Percentiles rank a stretch among this genome's conserved stretches.
Evolutionary conservation across 1,139 yeast genomes (phyloP).

Genomic region (Saccharomycopsis phalli): DNA sequence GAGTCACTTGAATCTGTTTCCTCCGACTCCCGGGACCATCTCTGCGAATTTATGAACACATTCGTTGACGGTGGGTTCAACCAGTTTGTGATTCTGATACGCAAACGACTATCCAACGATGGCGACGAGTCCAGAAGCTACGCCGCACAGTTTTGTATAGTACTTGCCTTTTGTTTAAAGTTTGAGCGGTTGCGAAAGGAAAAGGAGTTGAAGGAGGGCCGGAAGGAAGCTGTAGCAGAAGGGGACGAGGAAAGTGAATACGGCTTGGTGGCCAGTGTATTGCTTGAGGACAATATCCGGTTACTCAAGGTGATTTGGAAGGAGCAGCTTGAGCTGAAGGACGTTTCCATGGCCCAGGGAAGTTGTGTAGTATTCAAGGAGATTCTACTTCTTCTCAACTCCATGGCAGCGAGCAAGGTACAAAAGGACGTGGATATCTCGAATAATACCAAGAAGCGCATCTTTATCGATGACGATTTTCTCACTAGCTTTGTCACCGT

Average conservation of each 20-base stretch:
- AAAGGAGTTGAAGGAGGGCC: not conserved
- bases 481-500: slow-evolving; percentile 49
- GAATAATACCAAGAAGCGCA: slow-evolving; percentile 41
- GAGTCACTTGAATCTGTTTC: slow-evolving; percentile 25
- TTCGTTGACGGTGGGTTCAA: slow-evolving; percentile 75
- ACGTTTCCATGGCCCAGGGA: slow-evolving; percentile 58
- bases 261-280: slow-evolving; percentile 57
- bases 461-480: slow-evolving; percentile 60
- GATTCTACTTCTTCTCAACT: slow-evolving; percentile 45
- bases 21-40: slow-evolving; percentile 28
- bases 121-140: slow-evolving; percentile 32
- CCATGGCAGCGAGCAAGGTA: slow-evolving; percentile 34
- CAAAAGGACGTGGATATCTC: slow-evolving; percentile 40
- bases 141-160: slow-evolving; percentile 45
- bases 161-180: slow-evolving; percentile 64
- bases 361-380: slow-evolving; percentile 64
- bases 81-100: slow-evolving; percentile 45
- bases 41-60: slow-evolving; percentile 43
- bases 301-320: slow-evolving; percentile 50
- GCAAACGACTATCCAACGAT: slow-evolving; percentile 42
- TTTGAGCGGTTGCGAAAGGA: slow-evolving; percentile 30
- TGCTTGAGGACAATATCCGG: slow-evolving; percentile 58
- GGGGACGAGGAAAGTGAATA: slow-evolving; percentile 36
- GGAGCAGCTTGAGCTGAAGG: slow-evolving; percentile 38
- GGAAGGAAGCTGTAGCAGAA: slow-evolving; percentile 13